Evolutionary conservation across 108 stramenopile genomes (phyloP).

Genomic region (Schizochytrium sp.): DNA sequence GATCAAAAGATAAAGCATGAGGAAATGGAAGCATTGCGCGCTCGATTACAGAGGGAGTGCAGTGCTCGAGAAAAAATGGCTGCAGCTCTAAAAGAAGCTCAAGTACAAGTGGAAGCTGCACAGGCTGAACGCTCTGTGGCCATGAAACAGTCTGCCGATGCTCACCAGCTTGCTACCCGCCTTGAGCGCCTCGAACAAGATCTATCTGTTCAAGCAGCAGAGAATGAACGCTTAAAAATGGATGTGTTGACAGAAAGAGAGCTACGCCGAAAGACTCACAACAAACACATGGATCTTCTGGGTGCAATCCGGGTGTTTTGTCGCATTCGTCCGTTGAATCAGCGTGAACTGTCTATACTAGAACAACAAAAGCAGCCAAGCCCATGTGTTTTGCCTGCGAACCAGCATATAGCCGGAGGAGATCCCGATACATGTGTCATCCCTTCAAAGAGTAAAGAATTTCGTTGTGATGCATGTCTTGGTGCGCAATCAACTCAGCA

Average conservation of each 20-base stretch:
- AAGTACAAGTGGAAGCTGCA: neutral
- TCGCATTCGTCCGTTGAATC: neutral
- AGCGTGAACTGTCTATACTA: neutral
- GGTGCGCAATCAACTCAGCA: conserved; percentile 66
- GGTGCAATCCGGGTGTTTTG: conserved; percentile 56
- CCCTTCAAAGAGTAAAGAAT: conserved; percentile 64
- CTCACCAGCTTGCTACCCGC: neutral
- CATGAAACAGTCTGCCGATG: neutral
- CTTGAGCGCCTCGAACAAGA: neutral
- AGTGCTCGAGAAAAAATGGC: conserved; percentile 17
- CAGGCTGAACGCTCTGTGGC: neutral
- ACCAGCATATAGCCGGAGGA: neutral
- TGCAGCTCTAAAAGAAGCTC: neutral
- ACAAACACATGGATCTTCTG: conserved; percentile 24
- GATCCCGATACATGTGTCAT: conserved; percentile 4
- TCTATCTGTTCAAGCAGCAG: neutral
- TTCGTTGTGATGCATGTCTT: conserved; percentile 73
- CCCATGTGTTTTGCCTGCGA: neutral
- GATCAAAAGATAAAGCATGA: neutral
- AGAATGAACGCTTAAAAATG: neutral
- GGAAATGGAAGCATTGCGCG: neutral
- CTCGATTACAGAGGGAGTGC: neutral
- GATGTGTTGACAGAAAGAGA: conserved; percentile 13
- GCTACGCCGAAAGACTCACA: conserved; percentile 58
- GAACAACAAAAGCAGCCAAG: neutral